These are phyloP conservation scores for Narthecium ossifragum DNA, from an alignment of 106 monocot genomes.

Conservation along the genomic window DNA sequence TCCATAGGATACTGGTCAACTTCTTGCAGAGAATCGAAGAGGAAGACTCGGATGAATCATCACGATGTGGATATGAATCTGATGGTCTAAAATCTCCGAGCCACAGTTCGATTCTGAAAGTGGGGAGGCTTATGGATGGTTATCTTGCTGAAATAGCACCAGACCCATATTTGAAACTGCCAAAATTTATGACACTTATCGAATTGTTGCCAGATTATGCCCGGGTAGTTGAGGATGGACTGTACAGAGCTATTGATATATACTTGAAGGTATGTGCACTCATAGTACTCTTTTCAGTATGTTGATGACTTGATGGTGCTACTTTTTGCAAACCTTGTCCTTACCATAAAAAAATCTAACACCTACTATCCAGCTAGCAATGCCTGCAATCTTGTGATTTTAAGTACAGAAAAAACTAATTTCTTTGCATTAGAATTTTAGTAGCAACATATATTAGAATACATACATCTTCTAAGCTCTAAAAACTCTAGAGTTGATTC, in stretches of 20 bases:
- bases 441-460: no score
- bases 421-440: no score
- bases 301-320: no score
- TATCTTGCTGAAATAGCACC: constrained; percentile 94
- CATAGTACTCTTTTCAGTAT: no score
- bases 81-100: constrained; percentile 46
- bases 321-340: no score
- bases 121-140: constrained; percentile 83
- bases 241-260: constrained; percentile 87
- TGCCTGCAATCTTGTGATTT: no score
- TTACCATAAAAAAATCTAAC: no score
- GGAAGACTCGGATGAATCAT: constrained; percentile 53
- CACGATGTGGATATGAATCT: constrained; percentile 62
- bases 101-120: constrained; percentile 68
- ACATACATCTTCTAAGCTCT: no score
- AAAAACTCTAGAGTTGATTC: no score
- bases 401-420: no score
- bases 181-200: constrained; percentile 73
- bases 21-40: constrained; percentile 80
- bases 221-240: constrained; percentile 80
- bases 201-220: constrained; percentile 96
- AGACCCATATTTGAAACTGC: constrained; percentile 73
- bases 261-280: constrained; percentile 67
- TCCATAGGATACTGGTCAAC: constrained; percentile 65
- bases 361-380: no score